Percentiles rank a stretch among this genome's conserved stretches.
Conservation (phyloP, 768 basidiomycete genomes). For the Mycena chlorophos region DNA sequence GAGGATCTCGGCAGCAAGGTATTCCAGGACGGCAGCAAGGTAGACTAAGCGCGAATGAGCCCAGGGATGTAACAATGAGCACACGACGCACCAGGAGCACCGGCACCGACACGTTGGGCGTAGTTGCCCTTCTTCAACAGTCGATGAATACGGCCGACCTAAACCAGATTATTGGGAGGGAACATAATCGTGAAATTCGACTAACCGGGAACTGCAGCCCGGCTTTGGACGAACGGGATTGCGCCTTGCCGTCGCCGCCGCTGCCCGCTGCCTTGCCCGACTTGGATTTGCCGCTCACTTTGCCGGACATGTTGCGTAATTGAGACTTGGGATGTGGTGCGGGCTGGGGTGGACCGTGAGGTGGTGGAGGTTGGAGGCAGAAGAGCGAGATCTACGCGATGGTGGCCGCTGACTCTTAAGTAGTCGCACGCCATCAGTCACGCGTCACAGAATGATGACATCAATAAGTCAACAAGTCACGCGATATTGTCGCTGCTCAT, state of each 20-base stretch:
- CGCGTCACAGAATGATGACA: too few species aligned
- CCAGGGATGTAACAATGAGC: background rate
- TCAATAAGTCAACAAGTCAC: too few species aligned
- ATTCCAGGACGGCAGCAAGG: slow-evolving; percentile 88
- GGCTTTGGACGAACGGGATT: slow-evolving; percentile 72
- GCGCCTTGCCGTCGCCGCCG: slow-evolving; percentile 50
- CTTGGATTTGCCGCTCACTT: slow-evolving; percentile 27
- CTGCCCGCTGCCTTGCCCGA: slow-evolving; percentile 49
- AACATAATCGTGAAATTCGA: too few species aligned
- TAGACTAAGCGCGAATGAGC: slow-evolving; percentile 58
- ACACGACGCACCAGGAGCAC: slow-evolving; percentile 66
- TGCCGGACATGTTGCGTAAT: background rate
- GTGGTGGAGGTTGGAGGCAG: too few species aligned
- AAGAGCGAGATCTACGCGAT: too few species aligned
- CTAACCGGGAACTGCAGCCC: slow-evolving; percentile 87
- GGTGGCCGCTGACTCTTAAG: too few species aligned
- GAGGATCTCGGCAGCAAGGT: slow-evolving; percentile 90
- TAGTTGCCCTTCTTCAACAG: slow-evolving; percentile 87
- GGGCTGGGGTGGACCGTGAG: too few species aligned
- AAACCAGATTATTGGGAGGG: too few species aligned
- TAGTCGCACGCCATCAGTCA: too few species aligned
- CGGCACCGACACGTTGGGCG: slow-evolving; percentile 84
- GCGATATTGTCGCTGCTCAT: too few species aligned
- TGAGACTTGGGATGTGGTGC: too few species aligned
- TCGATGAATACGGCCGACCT: too few species aligned